phyloP scores from a whole-genome alignment of 2,329 filamentous ascomycete genomes.

The Seiridium unicorne region DNA sequence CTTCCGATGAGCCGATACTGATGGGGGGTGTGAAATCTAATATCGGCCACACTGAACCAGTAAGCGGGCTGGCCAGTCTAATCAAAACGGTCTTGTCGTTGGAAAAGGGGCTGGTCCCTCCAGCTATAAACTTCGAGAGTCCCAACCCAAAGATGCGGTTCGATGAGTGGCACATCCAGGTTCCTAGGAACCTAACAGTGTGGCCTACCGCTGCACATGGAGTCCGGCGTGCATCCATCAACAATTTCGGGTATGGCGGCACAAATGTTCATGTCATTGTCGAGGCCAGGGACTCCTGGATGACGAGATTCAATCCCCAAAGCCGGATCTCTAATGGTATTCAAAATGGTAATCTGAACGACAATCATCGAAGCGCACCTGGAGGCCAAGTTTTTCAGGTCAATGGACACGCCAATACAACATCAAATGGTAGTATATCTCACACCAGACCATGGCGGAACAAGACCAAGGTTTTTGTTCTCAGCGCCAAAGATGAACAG shows the following conservation, averaged over 20 bases:
- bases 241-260: constrained; percentile 36
- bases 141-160: constrained; percentile 15
- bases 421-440: background rate
- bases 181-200: constrained; percentile 3
- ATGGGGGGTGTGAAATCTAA: constrained; percentile 18
- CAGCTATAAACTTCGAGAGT: constrained; percentile 10
- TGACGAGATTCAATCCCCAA: background rate
- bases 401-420: background rate
- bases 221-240: constrained; percentile 25
- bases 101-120: constrained; percentile 13
- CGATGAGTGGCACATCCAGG: background rate
- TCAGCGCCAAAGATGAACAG: background rate
- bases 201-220: constrained; percentile 4
- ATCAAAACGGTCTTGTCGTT: constrained; percentile 17
- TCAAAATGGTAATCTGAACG: background rate
- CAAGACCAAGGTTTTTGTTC: background rate
- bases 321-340: background rate
- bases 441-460: background rate
- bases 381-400: background rate
- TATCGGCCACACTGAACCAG: constrained; percentile 17
- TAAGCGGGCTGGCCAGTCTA: constrained; percentile 13
- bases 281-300: constrained; percentile 9
- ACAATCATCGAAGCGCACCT: background rate
- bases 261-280: constrained; percentile 31
- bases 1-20: background rate